These are phyloP conservation scores for Microcyclosporella mali DNA, from an alignment of 2,329 filamentous ascomycete genomes.

Conservation along the genomic window DNA sequence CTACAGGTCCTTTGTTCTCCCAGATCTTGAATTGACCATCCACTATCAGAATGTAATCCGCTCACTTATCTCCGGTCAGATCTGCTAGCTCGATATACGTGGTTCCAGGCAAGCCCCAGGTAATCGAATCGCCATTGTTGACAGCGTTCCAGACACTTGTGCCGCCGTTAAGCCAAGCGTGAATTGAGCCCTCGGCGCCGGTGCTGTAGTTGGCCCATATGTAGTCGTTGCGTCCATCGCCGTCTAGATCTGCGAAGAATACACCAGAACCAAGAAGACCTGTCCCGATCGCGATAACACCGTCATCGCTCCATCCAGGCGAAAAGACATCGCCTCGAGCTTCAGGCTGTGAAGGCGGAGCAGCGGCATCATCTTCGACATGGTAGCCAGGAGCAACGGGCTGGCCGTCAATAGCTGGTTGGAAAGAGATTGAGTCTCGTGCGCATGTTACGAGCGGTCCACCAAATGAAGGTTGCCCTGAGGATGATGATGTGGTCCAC, in stretches of 20 bases:
- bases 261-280: neutral
- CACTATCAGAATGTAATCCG: neutral
- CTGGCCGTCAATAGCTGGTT: neutral
- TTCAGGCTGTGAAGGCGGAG: neutral
- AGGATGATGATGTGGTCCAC: neutral
- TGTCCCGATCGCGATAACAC: neutral
- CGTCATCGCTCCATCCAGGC: neutral
- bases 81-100: neutral
- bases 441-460: neutral
- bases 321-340: neutral
- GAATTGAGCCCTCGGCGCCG: neutral
- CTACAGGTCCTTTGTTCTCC: neutral
- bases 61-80: neutral
- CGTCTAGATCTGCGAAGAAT: neutral
- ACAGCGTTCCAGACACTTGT: neutral
- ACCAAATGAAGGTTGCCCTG: neutral
- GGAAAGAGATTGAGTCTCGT: neutral
- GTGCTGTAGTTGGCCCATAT: neutral
- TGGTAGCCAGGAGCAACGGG: neutral
- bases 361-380: neutral
- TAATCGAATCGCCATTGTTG: neutral
- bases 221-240: neutral
- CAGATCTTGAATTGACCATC: neutral
- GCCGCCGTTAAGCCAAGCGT: neutral
- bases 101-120: neutral